Conservation (phyloP, 2,329 filamentous ascomycete species). For the Aurifilum marmelostoma region DNA sequence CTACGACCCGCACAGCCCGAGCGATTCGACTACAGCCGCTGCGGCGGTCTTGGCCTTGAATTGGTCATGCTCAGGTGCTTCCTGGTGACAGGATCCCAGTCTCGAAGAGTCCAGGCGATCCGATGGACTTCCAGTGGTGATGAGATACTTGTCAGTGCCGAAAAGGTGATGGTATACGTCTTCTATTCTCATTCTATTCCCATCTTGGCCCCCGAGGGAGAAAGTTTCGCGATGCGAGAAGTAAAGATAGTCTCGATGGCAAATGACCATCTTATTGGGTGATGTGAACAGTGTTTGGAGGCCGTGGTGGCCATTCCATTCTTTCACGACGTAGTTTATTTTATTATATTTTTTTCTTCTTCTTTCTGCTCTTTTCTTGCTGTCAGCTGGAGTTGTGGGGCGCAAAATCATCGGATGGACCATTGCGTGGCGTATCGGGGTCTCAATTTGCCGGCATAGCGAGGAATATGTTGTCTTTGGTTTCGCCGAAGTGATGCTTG, state of each 20-base stretch:
- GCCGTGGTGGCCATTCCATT: not conserved
- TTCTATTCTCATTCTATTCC: not conserved
- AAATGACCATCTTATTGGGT: not conserved
- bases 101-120: not conserved
- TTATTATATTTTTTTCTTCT: too few species aligned
- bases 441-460: slow-evolving; percentile 14
- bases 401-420: not conserved
- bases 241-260: not conserved
- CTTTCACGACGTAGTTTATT: too few species aligned
- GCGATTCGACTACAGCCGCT: not conserved
- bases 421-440: not conserved
- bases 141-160: not conserved
- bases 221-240: not conserved
- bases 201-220: not conserved
- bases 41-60: not conserved
- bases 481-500: not conserved
- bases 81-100: not conserved
- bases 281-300: not conserved
- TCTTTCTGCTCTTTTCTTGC: not conserved
- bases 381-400: slow-evolving; percentile 5
- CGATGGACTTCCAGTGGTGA: not conserved
- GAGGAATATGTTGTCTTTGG: slow-evolving; percentile 3
- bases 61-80: not conserved
- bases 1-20: not conserved
- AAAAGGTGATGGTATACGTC: not conserved